phyloP scores from a whole-genome alignment of 129 eudicot species.

The Flaveria trinervia region DNA sequence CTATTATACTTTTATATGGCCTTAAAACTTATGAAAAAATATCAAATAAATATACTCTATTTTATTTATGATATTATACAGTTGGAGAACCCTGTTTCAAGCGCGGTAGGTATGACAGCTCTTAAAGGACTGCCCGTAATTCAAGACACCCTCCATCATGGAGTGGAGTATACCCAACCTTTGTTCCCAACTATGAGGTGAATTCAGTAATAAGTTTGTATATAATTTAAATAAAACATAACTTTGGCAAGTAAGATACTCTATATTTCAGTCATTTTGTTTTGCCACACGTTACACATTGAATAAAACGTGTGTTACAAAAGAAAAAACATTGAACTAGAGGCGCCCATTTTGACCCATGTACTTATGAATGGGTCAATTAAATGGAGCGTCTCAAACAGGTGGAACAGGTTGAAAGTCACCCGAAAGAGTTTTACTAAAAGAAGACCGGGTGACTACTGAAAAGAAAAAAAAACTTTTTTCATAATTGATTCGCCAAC shows the following conservation, averaged over 20 bases:
- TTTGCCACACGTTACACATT: neutral
- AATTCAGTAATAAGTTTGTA: neutral
- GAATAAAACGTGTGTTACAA: neutral
- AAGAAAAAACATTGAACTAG: neutral
- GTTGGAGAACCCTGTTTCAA: conserved; percentile 47
- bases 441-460: too few relatives aligned
- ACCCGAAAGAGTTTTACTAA: too few relatives aligned
- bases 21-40: neutral
- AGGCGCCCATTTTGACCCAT: neutral
- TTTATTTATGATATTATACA: conserved; percentile 23
- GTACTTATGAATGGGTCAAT: neutral
- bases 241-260: neutral
- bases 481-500: neutral
- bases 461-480: too few relatives aligned
- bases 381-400: neutral
- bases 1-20: neutral
- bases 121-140: conserved; percentile 42
- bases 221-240: conserved; percentile 10
- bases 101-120: conserved; percentile 29
- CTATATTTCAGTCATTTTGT: neutral
- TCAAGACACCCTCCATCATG: conserved; percentile 44
- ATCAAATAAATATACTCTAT: neutral
- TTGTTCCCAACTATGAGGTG: conserved; percentile 52
- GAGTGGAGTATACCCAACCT: conserved; percentile 42
- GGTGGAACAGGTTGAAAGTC: neutral